Evolutionary conservation across 2,329 filamentous ascomycete genomes (phyloP).

Genomic region (Lachnellula occidentalis): DNA sequence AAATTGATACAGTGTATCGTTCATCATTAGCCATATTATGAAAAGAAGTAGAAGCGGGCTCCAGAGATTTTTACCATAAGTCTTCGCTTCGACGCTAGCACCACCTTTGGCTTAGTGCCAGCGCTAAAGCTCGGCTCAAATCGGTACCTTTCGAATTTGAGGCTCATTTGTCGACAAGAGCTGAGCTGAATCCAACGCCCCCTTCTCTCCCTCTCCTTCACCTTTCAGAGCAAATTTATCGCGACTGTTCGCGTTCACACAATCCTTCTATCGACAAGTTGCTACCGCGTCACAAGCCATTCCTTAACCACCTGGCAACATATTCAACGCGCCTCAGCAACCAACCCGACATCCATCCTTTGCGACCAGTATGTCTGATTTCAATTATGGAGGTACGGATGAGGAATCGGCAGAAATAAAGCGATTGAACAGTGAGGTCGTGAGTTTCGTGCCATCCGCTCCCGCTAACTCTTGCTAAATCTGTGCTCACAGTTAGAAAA

Average conservation of each 20-base stretch:
- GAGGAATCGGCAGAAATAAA: conserved; percentile 79
- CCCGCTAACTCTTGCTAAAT: conserved; percentile 11
- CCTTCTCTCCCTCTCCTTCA: not conserved
- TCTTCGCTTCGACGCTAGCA: not conserved
- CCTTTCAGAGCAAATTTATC: not conserved
- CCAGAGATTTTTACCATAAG: not conserved
- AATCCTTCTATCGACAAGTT: not conserved
- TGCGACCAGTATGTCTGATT: conserved; percentile 57
- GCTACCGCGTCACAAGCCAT: too few species aligned
- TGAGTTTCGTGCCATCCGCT: conserved; percentile 41
- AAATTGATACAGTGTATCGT: conserved; percentile 47
- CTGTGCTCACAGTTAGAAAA: conserved; percentile 41
- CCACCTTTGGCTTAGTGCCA: not conserved
- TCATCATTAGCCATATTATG: conserved; percentile 53
- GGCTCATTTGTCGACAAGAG: not conserved
- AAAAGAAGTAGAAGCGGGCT: conserved; percentile 17
- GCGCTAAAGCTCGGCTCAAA: too few species aligned
- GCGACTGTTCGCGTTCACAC: not conserved
- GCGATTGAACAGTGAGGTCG: conserved; percentile 72
- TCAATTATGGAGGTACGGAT: conserved; percentile 67
- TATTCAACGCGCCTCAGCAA: too few species aligned
- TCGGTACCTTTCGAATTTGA: not conserved
- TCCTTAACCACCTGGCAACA: too few species aligned
- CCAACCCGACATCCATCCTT: not conserved
- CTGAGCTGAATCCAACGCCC: too few species aligned